Percentiles rank a stretch among this genome's conserved stretches.
Conservation (phyloP, 371 early-diverging fungal genomes). For the Apophysomyces ossiformis region DNA sequence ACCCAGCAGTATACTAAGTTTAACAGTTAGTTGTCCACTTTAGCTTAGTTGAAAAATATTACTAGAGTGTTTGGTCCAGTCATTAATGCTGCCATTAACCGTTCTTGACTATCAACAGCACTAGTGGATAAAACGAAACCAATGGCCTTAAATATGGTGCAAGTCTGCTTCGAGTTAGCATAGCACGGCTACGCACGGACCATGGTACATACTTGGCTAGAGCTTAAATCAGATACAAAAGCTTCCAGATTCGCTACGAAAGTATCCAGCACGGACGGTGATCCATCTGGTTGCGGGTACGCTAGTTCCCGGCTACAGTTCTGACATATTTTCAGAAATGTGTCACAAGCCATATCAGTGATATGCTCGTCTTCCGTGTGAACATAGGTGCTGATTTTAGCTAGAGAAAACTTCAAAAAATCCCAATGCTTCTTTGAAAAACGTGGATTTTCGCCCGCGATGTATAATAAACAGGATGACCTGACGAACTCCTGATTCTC, state of each 20-base stretch:
- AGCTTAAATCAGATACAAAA: slow-evolving; percentile 78
- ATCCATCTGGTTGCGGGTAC: slow-evolving; percentile 74
- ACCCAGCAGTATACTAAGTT: not conserved
- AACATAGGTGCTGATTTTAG: slow-evolving; percentile 98
- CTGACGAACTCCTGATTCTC: slow-evolving; percentile 98
- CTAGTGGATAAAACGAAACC: slow-evolving; percentile 88
- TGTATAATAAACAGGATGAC: slow-evolving; percentile 98
- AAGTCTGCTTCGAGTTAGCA: slow-evolving; percentile 46
- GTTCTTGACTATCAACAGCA: slow-evolving; percentile 67
- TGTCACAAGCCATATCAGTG: slow-evolving; percentile 99
- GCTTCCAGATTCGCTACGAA: slow-evolving; percentile 67
- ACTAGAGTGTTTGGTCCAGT: slow-evolving; percentile 74
- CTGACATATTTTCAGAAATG: slow-evolving; percentile 94
- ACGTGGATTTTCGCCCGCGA: slow-evolving; percentile 96
- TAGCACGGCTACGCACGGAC: not conserved
- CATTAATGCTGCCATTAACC: slow-evolving; percentile 78
- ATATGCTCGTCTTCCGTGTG: slow-evolving; percentile 95
- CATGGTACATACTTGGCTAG: slow-evolving; percentile 67
- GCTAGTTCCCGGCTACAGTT: slow-evolving; percentile 92
- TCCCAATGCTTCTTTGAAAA: slow-evolving; percentile 97
- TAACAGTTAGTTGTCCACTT: not conserved
- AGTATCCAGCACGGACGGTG: slow-evolving; percentile 83
- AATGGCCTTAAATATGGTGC: slow-evolving; percentile 91
- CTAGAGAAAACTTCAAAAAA: slow-evolving; percentile 95
- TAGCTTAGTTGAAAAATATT: slow-evolving; percentile 15